phyloP scores from a whole-genome alignment of 2,329 filamentous ascomycete species.

The Diaporthe sp. region DNA sequence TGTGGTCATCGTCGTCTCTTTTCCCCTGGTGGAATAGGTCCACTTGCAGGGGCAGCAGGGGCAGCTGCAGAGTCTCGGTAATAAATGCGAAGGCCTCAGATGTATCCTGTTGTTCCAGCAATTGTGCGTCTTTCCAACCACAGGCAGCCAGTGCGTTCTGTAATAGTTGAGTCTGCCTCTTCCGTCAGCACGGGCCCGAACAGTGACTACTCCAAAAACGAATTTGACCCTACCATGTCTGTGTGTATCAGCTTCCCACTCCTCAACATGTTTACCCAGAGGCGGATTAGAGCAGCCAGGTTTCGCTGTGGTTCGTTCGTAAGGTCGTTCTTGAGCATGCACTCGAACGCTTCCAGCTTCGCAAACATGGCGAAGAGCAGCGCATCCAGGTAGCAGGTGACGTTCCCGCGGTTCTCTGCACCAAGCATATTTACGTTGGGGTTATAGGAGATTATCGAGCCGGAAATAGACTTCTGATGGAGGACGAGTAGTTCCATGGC shows the following conservation, averaged over 20 bases:
- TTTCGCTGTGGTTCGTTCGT: constrained; percentile 79
- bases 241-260: constrained; percentile 86
- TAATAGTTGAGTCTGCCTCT: constrained; percentile 78
- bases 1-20: constrained; percentile 89
- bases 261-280: constrained; percentile 95
- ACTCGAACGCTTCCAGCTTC: constrained; percentile 89
- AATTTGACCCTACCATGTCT: constrained; percentile 75
- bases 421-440: constrained; percentile 81
- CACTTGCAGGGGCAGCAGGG: constrained; percentile 90
- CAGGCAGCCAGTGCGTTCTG: constrained; percentile 87
- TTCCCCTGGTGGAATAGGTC: constrained; percentile 92
- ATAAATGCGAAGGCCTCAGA: constrained; percentile 97
- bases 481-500: constrained; percentile 83
- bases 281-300: constrained; percentile 81
- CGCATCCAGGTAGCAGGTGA: constrained; percentile 96
- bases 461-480: constrained; percentile 84
- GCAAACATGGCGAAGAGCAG: constrained; percentile 97
- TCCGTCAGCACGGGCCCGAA: constrained; percentile 45
- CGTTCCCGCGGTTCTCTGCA: constrained; percentile 85
- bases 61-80: constrained; percentile 88
- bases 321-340: constrained; percentile 86
- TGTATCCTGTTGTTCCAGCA: constrained; percentile 89
- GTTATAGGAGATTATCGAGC: constrained; percentile 81
- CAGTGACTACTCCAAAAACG: no score
- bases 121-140: constrained; percentile 86